Evolutionary conservation across 257 asterid species (phyloP), one percentile per base, ranked within the genome.

Genomic region (Plantago major): DNA sequence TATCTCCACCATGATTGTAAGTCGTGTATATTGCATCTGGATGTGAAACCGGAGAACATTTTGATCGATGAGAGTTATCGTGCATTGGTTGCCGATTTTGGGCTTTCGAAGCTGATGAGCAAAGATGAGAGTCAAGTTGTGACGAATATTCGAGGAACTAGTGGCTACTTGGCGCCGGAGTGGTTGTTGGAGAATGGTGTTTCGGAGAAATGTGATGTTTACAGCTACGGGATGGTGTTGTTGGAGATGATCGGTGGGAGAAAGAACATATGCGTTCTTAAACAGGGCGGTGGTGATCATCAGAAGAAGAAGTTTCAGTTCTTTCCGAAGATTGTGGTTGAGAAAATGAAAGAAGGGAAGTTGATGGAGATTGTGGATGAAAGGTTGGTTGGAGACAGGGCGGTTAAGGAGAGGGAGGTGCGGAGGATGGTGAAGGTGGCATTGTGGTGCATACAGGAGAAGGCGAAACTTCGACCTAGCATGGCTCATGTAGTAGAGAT

Each of bases 151-250:
- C 73, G 97, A 2, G 97, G 97, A 8, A 89, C 97, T 3, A 72
- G 79, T 60, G 97, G 97, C 0, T 89, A 89, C 70, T 37, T 89
- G 47, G 97, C 94, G 0, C 97, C 97, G 3, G 97, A 89, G 14
- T 89, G 97, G 97, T 78, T 89, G 1, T 47, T 86, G 55, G 95
- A 80, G 43, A 79, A 82, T 5, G 94, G 97, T 0, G 72, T 86
- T 3, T 86, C 97, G 0, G 94, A 84, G 44, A 89, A 86, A 65
- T 80, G 92, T 5, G 97, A 89, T 13, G 81, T 89, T 0, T 86
- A 86, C 46, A 69, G 97, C 51, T 89, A 64, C 7, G 94, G 97
- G 5, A 82, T 89, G 83, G 90, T 89, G 52, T 54, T 86, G 17
- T 42, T 89, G 72, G 97, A 89, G 68, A 76, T 86, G 18, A 74